These are phyloP conservation scores for Pseudogymnoascus sp. DNA, from an alignment of 2,329 filamentous ascomycete genomes.

Conservation along the genomic window DNA sequence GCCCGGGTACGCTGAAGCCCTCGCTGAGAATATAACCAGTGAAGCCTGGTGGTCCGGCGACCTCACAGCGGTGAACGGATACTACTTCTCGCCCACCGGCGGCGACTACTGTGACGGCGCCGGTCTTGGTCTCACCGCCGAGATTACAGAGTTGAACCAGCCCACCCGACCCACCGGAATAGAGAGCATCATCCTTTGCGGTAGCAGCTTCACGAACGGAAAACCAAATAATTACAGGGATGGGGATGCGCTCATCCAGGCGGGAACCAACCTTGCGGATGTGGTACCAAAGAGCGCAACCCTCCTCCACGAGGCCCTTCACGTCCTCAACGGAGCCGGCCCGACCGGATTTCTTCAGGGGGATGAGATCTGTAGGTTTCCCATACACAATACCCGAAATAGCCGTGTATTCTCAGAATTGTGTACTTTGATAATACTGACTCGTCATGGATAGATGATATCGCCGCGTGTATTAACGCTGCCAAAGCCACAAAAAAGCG, in stretches of 20 bases:
- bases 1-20: not conserved
- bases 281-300: not conserved
- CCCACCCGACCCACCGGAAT: not conserved
- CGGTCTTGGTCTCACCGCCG: not conserved
- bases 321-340: not conserved
- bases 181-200: not conserved
- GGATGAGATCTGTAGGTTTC: not conserved
- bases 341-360: not conserved
- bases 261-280: not conserved
- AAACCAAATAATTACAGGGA: not conserved
- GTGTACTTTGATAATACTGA: not conserved
- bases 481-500: not conserved
- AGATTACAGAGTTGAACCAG: not conserved
- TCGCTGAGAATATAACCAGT: not conserved
- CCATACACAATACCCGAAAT: not conserved
- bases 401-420: not conserved
- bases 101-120: not conserved
- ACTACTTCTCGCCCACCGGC: not conserved
- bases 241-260: not conserved
- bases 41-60: not conserved
- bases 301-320: not conserved
- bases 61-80: not conserved
- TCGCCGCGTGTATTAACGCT: not conserved
- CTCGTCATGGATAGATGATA: not conserved
- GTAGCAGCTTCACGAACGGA: not conserved